Evolutionary conservation across 108 stramenopile species (phyloP).

Genomic region (Cyclotella choctawhatcheeana): DNA sequence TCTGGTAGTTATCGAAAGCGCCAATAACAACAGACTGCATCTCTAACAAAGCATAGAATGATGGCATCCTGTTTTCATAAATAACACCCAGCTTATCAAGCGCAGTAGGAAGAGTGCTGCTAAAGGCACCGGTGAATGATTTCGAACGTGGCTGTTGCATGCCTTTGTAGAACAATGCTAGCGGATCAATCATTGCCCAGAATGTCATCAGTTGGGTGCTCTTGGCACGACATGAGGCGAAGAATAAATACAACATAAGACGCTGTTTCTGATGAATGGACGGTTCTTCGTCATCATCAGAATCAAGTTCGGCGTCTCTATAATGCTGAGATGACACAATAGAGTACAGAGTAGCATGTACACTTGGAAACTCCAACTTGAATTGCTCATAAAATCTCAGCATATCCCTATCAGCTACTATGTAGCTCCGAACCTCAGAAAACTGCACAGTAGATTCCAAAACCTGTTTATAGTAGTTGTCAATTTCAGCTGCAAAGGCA

Average conservation of each 20-base stretch:
- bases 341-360: neutral
- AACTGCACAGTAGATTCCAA: no score
- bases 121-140: neutral
- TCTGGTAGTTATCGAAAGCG: neutral
- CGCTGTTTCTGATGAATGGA: neutral
- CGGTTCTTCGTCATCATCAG: neutral
- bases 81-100: neutral
- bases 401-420: no score
- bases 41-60: neutral
- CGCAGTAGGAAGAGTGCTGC: neutral
- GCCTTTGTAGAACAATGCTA: neutral
- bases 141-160: neutral
- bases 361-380: neutral
- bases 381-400: neutral
- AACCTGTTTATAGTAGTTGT: no score
- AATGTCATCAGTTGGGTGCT: neutral
- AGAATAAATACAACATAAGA: conserved; percentile 4
- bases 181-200: conserved; percentile 7
- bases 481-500: no score
- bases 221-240: neutral
- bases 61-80: neutral
- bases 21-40: neutral
- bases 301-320: neutral
- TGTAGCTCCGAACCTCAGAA: no score
- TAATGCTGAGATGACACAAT: neutral